Percentiles rank a stretch among this genome's conserved stretches.
These are phyloP conservation scores for Boechera divaricarpa DNA, from an alignment of 345 rosid species.

Conservation along the genomic window DNA sequence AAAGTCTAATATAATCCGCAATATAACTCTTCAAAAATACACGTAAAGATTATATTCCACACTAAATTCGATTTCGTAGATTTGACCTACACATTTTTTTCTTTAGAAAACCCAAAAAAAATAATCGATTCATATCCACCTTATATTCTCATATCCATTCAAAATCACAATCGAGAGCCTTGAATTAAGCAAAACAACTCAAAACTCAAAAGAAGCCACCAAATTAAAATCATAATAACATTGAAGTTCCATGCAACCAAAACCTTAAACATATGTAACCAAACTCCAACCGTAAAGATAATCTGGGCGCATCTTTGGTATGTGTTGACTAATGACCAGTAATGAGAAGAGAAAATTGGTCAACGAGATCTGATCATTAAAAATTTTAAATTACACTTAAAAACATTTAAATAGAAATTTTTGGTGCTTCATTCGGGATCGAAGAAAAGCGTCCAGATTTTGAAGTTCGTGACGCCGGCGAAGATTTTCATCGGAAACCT, in stretches of 20 bases:
- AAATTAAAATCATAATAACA: background rate
- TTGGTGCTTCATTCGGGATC: background rate
- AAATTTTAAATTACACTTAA: background rate
- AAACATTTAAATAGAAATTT: too few relatives aligned
- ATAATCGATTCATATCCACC: background rate
- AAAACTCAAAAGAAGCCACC: background rate
- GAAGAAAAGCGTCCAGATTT: background rate
- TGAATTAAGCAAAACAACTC: background rate
- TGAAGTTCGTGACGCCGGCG: background rate
- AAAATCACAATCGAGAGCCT: background rate
- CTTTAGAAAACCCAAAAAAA: too few relatives aligned
- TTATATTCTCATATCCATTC: background rate
- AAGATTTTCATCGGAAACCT: conserved; percentile 9
- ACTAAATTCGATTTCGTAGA: too few relatives aligned
- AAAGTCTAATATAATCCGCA: too few relatives aligned
- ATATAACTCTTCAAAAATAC: too few relatives aligned
- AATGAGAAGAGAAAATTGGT: background rate
- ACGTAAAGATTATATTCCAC: too few relatives aligned
- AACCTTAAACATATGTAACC: background rate
- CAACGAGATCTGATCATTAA: background rate
- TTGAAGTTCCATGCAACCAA: background rate
- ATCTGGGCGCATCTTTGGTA: conserved; percentile 5
- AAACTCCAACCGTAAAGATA: background rate
- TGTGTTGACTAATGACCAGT: conserved; percentile 5
- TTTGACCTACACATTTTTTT: too few relatives aligned